phyloP scores from a whole-genome alignment of 495 filamentous ascomycete species.

The Tuber borchii region DNA sequence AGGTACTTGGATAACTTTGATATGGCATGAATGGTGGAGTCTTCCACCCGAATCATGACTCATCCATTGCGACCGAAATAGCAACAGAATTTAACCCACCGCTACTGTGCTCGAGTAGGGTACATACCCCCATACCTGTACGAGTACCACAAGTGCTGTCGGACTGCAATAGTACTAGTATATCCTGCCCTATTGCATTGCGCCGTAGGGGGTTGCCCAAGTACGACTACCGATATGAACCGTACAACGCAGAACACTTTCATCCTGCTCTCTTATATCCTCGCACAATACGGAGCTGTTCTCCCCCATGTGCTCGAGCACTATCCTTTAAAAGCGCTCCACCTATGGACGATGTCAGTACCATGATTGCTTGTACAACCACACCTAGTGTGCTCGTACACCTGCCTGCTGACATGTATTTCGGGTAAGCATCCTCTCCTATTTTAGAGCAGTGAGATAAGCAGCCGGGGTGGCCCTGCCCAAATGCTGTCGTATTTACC shows the following conservation, averaged over 20 bases:
- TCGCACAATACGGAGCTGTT: neutral
- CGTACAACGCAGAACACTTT: neutral
- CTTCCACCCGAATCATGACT: neutral
- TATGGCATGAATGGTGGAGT: neutral
- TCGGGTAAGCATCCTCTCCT: neutral
- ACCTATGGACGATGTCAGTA: neutral
- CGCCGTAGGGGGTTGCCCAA: neutral
- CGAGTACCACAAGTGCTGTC: neutral
- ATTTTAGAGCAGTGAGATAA: neutral
- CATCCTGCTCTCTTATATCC: neutral
- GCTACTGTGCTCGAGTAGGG: neutral
- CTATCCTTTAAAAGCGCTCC: neutral
- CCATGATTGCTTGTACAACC: neutral
- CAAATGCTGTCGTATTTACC: neutral
- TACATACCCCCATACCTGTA: neutral
- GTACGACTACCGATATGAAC: too few relatives aligned
- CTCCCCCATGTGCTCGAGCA: neutral
- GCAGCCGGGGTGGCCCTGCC: neutral
- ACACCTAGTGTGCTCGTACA: neutral
- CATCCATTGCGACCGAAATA: neutral
- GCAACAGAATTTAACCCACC: neutral
- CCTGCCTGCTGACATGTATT: slow-evolving; percentile 3
- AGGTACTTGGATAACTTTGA: neutral
- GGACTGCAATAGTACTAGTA: neutral
- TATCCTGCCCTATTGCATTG: neutral